These are phyloP conservation scores for Sphagnum fallax DNA, from an alignment of 228 moss, liverwort and hornwort species.

Conservation along the genomic window DNA sequence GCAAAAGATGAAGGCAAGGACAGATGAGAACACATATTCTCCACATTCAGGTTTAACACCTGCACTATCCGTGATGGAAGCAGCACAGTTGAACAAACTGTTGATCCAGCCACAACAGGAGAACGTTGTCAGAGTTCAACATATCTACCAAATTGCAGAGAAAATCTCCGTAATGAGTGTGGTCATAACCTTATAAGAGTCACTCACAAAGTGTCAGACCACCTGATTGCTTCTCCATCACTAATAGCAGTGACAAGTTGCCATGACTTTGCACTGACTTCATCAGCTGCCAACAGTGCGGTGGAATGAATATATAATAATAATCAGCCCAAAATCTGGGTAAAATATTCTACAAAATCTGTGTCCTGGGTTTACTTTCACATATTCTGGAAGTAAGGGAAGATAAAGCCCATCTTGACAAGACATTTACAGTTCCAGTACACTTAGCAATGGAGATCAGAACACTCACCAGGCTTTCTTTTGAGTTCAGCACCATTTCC, in stretches of 20 bases:
- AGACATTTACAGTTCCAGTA: too few species aligned
- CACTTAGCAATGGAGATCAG: neutral
- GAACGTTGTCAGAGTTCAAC: too few species aligned
- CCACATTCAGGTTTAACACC: conserved; percentile 15
- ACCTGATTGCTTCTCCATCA: too few species aligned
- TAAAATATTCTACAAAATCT: neutral
- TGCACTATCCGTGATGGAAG: conserved; percentile 11
- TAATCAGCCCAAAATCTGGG: too few species aligned
- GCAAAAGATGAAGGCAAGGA: neutral
- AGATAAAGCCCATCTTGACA: too few species aligned
- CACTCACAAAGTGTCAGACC: too few species aligned
- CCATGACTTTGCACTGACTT: too few species aligned
- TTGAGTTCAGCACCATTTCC: conserved; percentile 1
- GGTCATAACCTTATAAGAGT: too few species aligned
- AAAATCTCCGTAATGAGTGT: too few species aligned
- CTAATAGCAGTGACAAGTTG: too few species aligned
- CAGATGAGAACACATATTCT: conserved; percentile 9
- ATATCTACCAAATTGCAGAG: too few species aligned
- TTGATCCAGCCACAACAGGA: neutral
- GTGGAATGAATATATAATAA: too few species aligned
- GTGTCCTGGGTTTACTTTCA: neutral
- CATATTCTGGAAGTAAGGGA: neutral
- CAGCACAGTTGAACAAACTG: conserved; percentile 11
- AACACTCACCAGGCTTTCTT: conserved; percentile 7
- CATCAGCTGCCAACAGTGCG: neutral